phyloP scores from a whole-genome alignment of 2,329 filamentous ascomycete genomes.

The Fusarium buxicola region DNA sequence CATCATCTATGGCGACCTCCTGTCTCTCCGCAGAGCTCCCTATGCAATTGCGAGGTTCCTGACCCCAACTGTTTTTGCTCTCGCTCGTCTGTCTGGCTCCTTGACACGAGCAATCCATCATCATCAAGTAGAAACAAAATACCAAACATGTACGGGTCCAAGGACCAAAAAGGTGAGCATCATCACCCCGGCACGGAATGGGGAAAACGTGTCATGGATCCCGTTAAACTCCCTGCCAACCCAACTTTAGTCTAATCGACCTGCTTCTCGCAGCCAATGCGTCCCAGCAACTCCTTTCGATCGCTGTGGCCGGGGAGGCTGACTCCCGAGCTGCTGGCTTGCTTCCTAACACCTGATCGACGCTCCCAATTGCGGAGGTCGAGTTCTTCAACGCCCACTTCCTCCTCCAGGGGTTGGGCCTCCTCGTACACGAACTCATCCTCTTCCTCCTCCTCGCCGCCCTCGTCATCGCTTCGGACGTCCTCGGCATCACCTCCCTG shows the following conservation, averaged over 20 bases:
- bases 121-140: conserved; percentile 7
- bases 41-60: conserved; percentile 32
- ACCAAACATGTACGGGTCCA: conserved; percentile 18
- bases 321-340: conserved; percentile 66
- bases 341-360: conserved; percentile 65
- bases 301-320: conserved; percentile 78
- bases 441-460: conserved; percentile 71
- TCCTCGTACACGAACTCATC: conserved; percentile 66
- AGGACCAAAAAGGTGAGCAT: conserved; percentile 23
- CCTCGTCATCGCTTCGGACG: conserved; percentile 81
- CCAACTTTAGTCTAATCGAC: conserved; percentile 55
- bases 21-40: conserved; percentile 27
- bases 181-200: conserved; percentile 27
- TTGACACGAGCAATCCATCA: background rate
- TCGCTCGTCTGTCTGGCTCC: conserved; percentile 14
- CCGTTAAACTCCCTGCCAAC: conserved; percentile 40
- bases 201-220: conserved; percentile 22
- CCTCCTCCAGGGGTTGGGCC: conserved; percentile 73
- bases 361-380: conserved; percentile 74
- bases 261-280: conserved; percentile 87
- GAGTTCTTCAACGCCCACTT: conserved; percentile 79
- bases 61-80: conserved; percentile 20
- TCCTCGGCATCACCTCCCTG: conserved; percentile 85
- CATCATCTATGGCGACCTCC: conserved; percentile 41
- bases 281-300: conserved; percentile 82